These are phyloP conservation scores for Breviolum minutum DNA, from an alignment of 73 alveolate genomes.

Conservation along the genomic window DNA sequence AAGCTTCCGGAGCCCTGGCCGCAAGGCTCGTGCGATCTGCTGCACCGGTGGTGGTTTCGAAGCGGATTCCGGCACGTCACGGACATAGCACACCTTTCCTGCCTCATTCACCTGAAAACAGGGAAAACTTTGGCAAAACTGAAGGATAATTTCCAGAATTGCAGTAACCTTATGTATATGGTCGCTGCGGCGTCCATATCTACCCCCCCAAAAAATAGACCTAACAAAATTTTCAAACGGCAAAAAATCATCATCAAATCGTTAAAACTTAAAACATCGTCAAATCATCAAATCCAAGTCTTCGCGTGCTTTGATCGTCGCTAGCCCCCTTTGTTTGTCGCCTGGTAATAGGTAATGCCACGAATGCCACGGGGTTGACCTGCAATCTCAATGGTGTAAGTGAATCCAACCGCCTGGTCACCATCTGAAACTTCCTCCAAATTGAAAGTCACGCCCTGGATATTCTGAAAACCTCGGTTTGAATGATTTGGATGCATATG, in stretches of 20 bases:
- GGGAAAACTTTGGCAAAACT: too few species aligned
- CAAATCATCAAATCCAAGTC: too few species aligned
- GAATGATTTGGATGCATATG: background rate
- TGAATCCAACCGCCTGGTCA: slow-evolving; percentile 90
- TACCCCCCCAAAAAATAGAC: too few species aligned
- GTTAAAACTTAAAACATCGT: too few species aligned
- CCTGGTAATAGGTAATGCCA: slow-evolving; percentile 71
- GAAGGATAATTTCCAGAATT: background rate
- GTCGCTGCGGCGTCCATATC: too few species aligned
- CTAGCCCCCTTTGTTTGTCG: background rate
- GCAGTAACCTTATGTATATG: too few species aligned
- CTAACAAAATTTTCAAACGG: too few species aligned
- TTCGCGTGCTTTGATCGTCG: too few species aligned
- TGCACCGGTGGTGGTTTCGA: slow-evolving; percentile 91
- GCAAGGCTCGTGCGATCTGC: slow-evolving; percentile 37
- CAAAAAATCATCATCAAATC: too few species aligned
- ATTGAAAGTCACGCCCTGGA: slow-evolving; percentile 84
- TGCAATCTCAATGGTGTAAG: slow-evolving; percentile 63
- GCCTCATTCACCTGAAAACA: slow-evolving; percentile 13
- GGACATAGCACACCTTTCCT: slow-evolving; percentile 68
- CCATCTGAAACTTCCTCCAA: slow-evolving; percentile 93
- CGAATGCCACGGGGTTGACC: slow-evolving; percentile 95
- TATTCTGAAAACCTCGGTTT: slow-evolving; percentile 36
- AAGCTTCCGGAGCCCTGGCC: slow-evolving; percentile 24
- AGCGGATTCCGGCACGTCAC: slow-evolving; percentile 88